These are phyloP conservation scores for Celoporthe dispersa DNA, from an alignment of 2,329 filamentous ascomycete genomes.

Conservation along the genomic window DNA sequence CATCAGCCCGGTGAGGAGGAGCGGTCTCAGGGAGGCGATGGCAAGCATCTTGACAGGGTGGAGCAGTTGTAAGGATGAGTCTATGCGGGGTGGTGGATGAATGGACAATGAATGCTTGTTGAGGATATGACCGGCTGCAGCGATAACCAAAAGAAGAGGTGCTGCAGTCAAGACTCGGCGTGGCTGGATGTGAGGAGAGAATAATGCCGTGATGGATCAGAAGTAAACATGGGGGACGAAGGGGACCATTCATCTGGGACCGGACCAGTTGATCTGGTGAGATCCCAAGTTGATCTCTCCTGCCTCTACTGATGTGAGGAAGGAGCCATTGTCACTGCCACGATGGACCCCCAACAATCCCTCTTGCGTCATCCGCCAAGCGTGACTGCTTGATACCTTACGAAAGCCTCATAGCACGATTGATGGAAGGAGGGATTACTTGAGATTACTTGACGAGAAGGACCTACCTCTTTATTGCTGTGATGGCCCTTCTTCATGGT, in stretches of 20 bases:
- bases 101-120: not conserved
- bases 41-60: not conserved
- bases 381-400: not conserved
- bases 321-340: not conserved
- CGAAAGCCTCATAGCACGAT: not conserved
- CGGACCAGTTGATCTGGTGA: not conserved
- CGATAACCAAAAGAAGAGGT: not conserved
- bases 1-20: constrained; percentile 11
- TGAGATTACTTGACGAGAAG: too few species aligned
- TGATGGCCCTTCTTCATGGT: too few species aligned
- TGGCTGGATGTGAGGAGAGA: not conserved
- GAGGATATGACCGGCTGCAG: not conserved
- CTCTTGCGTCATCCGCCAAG: not conserved
- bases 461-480: too few species aligned
- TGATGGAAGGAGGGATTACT: not conserved
- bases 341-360: not conserved
- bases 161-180: not conserved
- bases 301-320: not conserved
- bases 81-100: too few species aligned
- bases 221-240: not conserved
- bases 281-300: not conserved
- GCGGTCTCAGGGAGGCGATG: not conserved
- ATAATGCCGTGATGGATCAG: not conserved
- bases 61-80: not conserved
- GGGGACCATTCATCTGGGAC: not conserved